Conservation (phyloP, 371 early-diverging fungal genomes). For the Syncephalastrum monosporum region DNA sequence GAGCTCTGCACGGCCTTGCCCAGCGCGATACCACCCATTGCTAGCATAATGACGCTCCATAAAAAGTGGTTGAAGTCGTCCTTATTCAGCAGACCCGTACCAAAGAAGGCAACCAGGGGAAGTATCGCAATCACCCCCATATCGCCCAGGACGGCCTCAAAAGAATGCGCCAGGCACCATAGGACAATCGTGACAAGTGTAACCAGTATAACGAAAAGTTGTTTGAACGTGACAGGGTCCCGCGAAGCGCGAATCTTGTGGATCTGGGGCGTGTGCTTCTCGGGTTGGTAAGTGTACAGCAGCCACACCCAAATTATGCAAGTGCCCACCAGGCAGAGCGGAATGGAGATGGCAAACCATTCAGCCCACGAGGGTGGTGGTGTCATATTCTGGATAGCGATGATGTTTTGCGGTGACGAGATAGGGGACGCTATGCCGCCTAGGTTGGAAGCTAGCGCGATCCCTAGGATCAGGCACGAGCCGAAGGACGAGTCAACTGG, state of each 20-base stretch:
- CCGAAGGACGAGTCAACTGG: conserved; percentile 67
- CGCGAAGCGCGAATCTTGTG: conserved; percentile 53
- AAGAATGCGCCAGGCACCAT: conserved; percentile 71
- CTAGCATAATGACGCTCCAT: conserved; percentile 83
- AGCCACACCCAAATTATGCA: conserved; percentile 69
- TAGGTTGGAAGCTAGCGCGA: conserved; percentile 79
- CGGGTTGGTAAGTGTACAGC: conserved; percentile 62
- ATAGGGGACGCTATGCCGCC: conserved; percentile 88
- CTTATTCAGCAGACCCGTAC: conserved; percentile 74
- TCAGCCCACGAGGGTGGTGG: conserved; percentile 71
- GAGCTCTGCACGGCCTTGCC: conserved; percentile 81
- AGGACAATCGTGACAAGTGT: conserved; percentile 70
- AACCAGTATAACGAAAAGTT: conserved; percentile 62
- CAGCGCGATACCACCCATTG: conserved; percentile 85
- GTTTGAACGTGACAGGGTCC: conserved; percentile 60
- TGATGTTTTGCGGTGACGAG: conserved; percentile 78
- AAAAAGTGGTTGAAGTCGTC: conserved; percentile 81
- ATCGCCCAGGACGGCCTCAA: conserved; percentile 69
- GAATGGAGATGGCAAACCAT: conserved; percentile 65
- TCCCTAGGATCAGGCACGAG: conserved; percentile 76
- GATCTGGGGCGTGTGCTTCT: conserved; percentile 56
- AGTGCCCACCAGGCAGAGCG: conserved; percentile 63
- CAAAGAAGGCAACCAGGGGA: conserved; percentile 81
- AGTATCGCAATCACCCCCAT: conserved; percentile 83
- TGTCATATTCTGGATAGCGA: conserved; percentile 73